Conservation (phyloP, 164 flowering plant species). For the Nelumbo lutea region DNA sequence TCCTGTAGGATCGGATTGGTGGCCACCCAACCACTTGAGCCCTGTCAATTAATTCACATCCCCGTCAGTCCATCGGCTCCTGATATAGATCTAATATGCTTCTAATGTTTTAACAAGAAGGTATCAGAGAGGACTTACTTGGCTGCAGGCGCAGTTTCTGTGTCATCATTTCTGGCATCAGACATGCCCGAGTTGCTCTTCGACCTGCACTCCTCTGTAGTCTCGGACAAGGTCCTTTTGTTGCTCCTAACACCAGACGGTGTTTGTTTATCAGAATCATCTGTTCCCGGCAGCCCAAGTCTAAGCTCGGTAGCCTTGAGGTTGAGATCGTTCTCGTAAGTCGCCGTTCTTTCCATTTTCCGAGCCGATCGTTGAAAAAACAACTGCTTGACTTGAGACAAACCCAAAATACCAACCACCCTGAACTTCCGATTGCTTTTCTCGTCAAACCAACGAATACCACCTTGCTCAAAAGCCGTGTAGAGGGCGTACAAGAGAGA, state of each 20-base stretch:
- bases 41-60: constrained; percentile 27
- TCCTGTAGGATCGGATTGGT: constrained; percentile 62
- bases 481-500: too few relatives aligned
- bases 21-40: constrained; percentile 91
- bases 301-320: constrained; percentile 63
- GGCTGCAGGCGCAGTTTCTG: constrained; percentile 41
- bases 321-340: constrained; percentile 41
- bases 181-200: constrained; percentile 20
- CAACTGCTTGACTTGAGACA: neutral
- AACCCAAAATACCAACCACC: too few relatives aligned
- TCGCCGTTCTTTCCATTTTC: constrained; percentile 25
- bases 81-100: neutral
- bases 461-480: too few relatives aligned
- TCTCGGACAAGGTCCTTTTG: constrained; percentile 43
- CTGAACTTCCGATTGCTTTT: too few relatives aligned
- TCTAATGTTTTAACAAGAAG: neutral
- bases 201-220: constrained; percentile 20
- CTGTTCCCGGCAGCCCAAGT: constrained; percentile 52
- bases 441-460: too few relatives aligned
- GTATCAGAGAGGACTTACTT: constrained; percentile 34
- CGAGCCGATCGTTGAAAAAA: neutral
- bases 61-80: neutral
- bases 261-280: constrained; percentile 26
- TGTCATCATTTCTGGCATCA: constrained; percentile 17
- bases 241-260: constrained; percentile 27